Evolutionary conservation across 2,329 filamentous ascomycete genomes (phyloP).

Genomic region (Aureobasidium namibiae): DNA sequence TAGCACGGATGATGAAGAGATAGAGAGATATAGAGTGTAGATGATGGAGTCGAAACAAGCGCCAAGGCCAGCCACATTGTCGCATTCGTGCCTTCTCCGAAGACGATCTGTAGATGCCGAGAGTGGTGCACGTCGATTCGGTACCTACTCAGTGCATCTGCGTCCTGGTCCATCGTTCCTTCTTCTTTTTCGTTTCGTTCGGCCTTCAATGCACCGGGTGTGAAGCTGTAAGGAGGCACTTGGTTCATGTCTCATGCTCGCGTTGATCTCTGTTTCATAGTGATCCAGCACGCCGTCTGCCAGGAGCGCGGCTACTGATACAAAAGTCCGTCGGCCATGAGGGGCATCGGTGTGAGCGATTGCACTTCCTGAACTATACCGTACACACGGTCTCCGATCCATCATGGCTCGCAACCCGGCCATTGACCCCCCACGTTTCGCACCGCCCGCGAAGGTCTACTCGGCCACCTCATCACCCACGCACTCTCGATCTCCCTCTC

Average conservation of each 20-base stretch:
- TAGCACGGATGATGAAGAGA: background rate
- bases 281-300: background rate
- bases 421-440: slow-evolving; percentile 20
- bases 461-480: slow-evolving; percentile 16
- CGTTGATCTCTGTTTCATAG: slow-evolving; percentile 1
- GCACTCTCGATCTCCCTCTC: slow-evolving; percentile 21
- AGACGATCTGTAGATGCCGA: background rate
- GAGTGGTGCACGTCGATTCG: background rate
- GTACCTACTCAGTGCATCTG: background rate
- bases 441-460: slow-evolving; percentile 1
- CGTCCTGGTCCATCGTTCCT: background rate
- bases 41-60: background rate
- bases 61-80: background rate
- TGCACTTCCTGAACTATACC: background rate
- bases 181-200: background rate
- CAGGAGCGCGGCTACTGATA: background rate
- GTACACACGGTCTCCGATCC: background rate
- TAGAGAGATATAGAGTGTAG: background rate
- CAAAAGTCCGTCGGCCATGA: background rate
- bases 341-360: background rate
- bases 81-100: background rate
- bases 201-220: background rate
- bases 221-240: background rate
- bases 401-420: slow-evolving; percentile 22
- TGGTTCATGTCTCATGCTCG: background rate